phyloP scores from a whole-genome alignment of 345 rosid genomes.

The Rhizophora apiculata region DNA sequence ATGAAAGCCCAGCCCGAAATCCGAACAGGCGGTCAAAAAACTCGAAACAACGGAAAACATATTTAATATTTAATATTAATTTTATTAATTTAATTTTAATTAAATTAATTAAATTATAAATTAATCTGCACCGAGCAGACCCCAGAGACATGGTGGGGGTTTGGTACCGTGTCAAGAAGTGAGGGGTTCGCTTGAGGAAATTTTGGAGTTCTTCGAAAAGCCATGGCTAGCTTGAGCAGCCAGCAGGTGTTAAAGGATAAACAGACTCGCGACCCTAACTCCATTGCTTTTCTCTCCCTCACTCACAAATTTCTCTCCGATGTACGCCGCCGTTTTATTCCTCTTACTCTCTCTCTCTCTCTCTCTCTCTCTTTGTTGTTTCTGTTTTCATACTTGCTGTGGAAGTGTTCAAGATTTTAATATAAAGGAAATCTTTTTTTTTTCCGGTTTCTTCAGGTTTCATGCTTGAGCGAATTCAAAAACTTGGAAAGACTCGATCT shows the following conservation, averaged over 20 bases:
- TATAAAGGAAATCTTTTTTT: not conserved
- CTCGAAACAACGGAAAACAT: too few relatives aligned
- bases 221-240: slow-evolving; percentile 48
- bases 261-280: slow-evolving; percentile 39
- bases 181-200: not conserved
- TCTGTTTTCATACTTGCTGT: not conserved
- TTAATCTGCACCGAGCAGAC: too few relatives aligned
- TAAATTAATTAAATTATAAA: too few relatives aligned
- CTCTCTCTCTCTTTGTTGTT: not conserved
- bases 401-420: too few relatives aligned
- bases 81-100: too few relatives aligned
- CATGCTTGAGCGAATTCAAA: slow-evolving; percentile 63
- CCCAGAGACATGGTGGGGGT: too few relatives aligned
- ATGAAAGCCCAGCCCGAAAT: too few relatives aligned
- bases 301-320: slow-evolving; percentile 72
- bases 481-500: slow-evolving; percentile 84
- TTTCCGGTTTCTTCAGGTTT: slow-evolving; percentile 40
- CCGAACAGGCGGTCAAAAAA: too few relatives aligned
- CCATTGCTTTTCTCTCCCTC: slow-evolving; percentile 58
- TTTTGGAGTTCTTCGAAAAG: not conserved
- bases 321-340: slow-evolving; percentile 24
- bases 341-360: slow-evolving; percentile 4
- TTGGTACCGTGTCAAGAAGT: not conserved
- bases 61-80: too few relatives aligned
- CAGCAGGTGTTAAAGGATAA: slow-evolving; percentile 63